Conservation (phyloP, 371 early-diverging fungal species). For the Fennellomyces sp. region DNA sequence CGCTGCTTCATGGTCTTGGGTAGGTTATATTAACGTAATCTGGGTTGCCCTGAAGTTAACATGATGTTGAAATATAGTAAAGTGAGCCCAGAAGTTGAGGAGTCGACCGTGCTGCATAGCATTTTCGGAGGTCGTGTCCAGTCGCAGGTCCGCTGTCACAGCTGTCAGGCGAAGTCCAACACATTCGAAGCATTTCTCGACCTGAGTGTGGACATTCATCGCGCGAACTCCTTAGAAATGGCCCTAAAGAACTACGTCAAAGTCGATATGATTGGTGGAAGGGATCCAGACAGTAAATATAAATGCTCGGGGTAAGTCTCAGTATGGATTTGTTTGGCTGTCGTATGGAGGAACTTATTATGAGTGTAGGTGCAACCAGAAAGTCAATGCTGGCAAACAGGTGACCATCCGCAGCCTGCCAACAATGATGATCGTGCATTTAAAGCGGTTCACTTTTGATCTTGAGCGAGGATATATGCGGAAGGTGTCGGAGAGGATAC, state of each 20-base stretch:
- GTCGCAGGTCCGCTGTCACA: constrained; percentile 75
- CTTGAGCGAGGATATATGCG: constrained; percentile 45
- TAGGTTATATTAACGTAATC: constrained; percentile 17
- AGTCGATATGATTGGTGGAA: constrained; percentile 32
- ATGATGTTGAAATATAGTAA: constrained; percentile 41
- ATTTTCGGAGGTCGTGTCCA: constrained; percentile 87
- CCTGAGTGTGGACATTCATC: constrained; percentile 75
- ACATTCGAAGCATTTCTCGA: constrained; percentile 81
- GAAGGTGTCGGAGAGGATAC: constrained; percentile 66
- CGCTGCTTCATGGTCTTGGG: constrained; percentile 22
- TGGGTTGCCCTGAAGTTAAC: constrained; percentile 1
- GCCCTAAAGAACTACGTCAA: constrained; percentile 74
- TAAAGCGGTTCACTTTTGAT: constrained; percentile 65
- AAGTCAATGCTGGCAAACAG: constrained; percentile 76
- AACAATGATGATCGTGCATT: constrained; percentile 54
- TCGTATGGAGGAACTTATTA: neutral
- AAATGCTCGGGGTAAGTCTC: constrained; percentile 34
- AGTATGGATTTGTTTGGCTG: neutral
- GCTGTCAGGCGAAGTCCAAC: constrained; percentile 75
- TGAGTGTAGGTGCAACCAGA: constrained; percentile 58
- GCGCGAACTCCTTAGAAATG: constrained; percentile 60
- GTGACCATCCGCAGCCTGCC: constrained; percentile 72
- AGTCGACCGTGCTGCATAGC: constrained; percentile 75
- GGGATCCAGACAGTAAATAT: constrained; percentile 33
- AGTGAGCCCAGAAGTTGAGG: constrained; percentile 69